Base-by-base conservation (phyloP, 148 eudicot species). In the Cornus florida region DNA sequence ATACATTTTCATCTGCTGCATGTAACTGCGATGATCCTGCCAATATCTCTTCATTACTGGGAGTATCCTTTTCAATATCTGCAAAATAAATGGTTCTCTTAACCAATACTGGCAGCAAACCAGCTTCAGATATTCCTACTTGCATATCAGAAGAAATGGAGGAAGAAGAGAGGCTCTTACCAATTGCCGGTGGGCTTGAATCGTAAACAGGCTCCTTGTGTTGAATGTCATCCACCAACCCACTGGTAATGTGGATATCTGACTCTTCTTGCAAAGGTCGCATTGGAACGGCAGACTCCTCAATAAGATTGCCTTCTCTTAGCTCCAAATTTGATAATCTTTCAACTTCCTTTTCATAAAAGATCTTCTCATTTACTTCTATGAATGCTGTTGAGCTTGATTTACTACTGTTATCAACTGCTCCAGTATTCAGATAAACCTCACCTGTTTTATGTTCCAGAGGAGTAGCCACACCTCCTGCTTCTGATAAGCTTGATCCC, bases 121-220 rank as follows among this genome's bases (percentile, higher is more conserved):
- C 77, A 38, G 31, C 67, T 66, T 77, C 80, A 31, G 79, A 76
- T 69, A 75, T 75, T 70, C 70, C 86, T 22, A 60, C 73, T 67
- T 71, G 77, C 31, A 69, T 66, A 56, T 82, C 75, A 60, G 71
- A 69, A 22, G 77, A 67, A 38, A 72, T 23, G 16, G 85, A 76
- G 35, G 85, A 73, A 32, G 81, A 81, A 68, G 86, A 78, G n/a
- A 77, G 73, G 76, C 57, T 83, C 76, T 88, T 84, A 10, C 77
- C 85, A 23, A 69, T 48, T 71, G 81, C 74, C 7, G 84, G 79
- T 23, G 99, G 97, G 79, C 97, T 93, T n/a, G 86, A 76, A 79
- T 95, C 98, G 71, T 87, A 95, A 67, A 93, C 88, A 64, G 97
- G 97, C 50, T 89, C 90, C 68, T 75, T 79, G 5, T 69, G 85